A percentile compares a stretch with the other conserved stretches of the same genome.
phyloP scores from a whole-genome alignment of 1,284 basidiomycete genomes.

The Kwoniella shivajii region DNA sequence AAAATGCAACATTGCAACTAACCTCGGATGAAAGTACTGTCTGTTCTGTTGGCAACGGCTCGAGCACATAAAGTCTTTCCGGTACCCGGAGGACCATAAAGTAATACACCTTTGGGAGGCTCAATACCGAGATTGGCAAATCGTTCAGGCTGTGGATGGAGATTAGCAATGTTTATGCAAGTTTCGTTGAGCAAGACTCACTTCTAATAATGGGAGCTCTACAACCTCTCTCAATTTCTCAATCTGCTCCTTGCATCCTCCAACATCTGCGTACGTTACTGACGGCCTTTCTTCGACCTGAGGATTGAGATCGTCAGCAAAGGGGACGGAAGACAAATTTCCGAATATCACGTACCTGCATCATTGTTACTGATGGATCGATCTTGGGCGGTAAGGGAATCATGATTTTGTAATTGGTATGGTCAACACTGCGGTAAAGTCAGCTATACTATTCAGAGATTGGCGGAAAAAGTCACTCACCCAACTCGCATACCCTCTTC shows the following conservation, averaged over 20 bases:
- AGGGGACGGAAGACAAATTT: conserved; percentile 35
- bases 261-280: conserved; percentile 96
- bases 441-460: not conserved
- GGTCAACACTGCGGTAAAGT: conserved; percentile 44
- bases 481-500: conserved; percentile 99
- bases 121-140: conserved; percentile 99
- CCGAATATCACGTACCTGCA: conserved; percentile 76
- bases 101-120: conserved; percentile 95
- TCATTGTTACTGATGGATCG: conserved; percentile 99
- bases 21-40: conserved; percentile 96
- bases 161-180: conserved; percentile 6
- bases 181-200: conserved; percentile 55
- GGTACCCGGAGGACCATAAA: conserved; percentile 94
- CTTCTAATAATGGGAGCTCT: conserved; percentile 92
- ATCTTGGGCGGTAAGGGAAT: conserved; percentile 99
- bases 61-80: conserved; percentile 98
- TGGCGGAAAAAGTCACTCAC: conserved; percentile 57
- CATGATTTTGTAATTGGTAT: conserved; percentile 96
- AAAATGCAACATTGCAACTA: not conserved
- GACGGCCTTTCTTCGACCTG: conserved; percentile 99
- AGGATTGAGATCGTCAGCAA: too few species aligned
- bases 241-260: conserved; percentile 99
- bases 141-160: conserved; percentile 78
- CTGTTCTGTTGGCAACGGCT: conserved; percentile 97
- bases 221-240: conserved; percentile 99